Conservation (phyloP, 129 eudicot species). For the Tagetes patula region DNA sequence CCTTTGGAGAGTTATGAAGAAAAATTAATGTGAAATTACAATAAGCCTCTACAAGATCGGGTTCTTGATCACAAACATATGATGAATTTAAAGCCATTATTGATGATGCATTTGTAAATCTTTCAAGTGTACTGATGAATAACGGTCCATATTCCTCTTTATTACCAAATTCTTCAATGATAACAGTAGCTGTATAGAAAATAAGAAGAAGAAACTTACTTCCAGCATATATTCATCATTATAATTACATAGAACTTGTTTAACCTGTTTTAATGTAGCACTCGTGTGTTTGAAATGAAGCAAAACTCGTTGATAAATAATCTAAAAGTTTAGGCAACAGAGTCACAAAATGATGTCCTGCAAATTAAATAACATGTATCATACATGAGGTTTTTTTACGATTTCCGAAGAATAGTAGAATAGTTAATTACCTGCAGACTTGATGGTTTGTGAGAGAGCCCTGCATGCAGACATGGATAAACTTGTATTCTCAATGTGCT, state of each 20-base stretch:
- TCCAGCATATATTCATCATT: slow-evolving; percentile 15
- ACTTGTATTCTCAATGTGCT: slow-evolving; percentile 65
- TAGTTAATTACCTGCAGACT: slow-evolving; percentile 61
- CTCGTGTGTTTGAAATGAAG: slow-evolving; percentile 72
- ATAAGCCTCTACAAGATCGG: slow-evolving; percentile 95
- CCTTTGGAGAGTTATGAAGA: slow-evolving; percentile 70
- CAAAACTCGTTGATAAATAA: slow-evolving; percentile 67
- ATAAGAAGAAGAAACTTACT: slow-evolving; percentile 12
- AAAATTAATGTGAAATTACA: slow-evolving; percentile 64
- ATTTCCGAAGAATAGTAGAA: not conserved
- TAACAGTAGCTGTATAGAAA: slow-evolving; percentile 64
- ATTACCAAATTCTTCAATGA: slow-evolving; percentile 82
- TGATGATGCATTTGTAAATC: slow-evolving; percentile 81
- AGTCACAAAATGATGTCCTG: slow-evolving; percentile 73
- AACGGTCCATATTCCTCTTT: slow-evolving; percentile 77
- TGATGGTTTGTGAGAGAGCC: slow-evolving; percentile 85
- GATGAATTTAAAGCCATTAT: slow-evolving; percentile 88
- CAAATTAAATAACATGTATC: slow-evolving; percentile 26
- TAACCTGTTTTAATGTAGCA: slow-evolving; percentile 95
- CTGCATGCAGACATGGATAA: slow-evolving; percentile 88
- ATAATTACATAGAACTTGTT: slow-evolving; percentile 5
- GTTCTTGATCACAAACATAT: slow-evolving; percentile 96
- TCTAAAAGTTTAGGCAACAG: slow-evolving; percentile 74
- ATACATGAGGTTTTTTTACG: slow-evolving; percentile 11
- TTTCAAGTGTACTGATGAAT: slow-evolving; percentile 75